A percentile compares a stretch with the other conserved stretches of the same genome.
These are phyloP conservation scores for Aspergillus glaucus DNA, from an alignment of 2,329 filamentous ascomycete genomes.

Conservation along the genomic window DNA sequence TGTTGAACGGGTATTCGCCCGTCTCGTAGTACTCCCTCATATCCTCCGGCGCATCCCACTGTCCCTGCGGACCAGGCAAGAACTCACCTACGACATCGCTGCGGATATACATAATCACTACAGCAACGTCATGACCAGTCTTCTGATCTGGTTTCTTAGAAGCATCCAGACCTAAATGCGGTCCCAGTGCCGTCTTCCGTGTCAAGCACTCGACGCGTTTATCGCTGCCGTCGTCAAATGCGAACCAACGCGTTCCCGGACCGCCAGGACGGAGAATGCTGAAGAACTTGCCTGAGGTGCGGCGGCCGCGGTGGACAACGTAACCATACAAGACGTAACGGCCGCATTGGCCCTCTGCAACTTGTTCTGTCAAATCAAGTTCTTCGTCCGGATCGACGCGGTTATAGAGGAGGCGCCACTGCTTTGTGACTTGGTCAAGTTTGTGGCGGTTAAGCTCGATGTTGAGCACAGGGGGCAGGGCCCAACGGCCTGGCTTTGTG, in stretches of 20 bases:
- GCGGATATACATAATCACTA: slow-evolving; percentile 52
- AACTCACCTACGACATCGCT: slow-evolving; percentile 40
- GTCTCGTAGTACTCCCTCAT: slow-evolving; percentile 35
- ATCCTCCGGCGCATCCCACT: slow-evolving; percentile 43
- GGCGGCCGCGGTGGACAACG: slow-evolving; percentile 53
- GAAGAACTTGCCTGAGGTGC: slow-evolving; percentile 55
- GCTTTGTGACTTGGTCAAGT: slow-evolving; percentile 48
- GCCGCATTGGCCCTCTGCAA: slow-evolving; percentile 28
- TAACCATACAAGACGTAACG: slow-evolving; percentile 56
- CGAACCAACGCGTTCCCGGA: slow-evolving; percentile 52
- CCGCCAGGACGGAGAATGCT: slow-evolving; percentile 55
- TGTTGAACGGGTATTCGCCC: slow-evolving; percentile 14
- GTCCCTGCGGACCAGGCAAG: slow-evolving; percentile 38
- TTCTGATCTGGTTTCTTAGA: slow-evolving; percentile 38
- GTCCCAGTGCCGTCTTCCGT: slow-evolving; percentile 47
- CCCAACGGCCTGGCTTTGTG: slow-evolving; percentile 33
- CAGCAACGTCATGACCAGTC: slow-evolving; percentile 45
- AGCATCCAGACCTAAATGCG: slow-evolving; percentile 43
- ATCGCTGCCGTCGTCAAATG: slow-evolving; percentile 51
- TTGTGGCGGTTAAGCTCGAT: slow-evolving; percentile 54
- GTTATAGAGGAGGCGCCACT: slow-evolving; percentile 53
- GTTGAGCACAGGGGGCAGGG: slow-evolving; percentile 45
- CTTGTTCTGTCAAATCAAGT: slow-evolving; percentile 39
- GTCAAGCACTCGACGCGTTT: slow-evolving; percentile 54
- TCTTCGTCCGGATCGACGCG: slow-evolving; percentile 52